Evolutionary conservation across 148 eudicot genomes (phyloP).

Genomic region (Dysphania ambrosioides): DNA sequence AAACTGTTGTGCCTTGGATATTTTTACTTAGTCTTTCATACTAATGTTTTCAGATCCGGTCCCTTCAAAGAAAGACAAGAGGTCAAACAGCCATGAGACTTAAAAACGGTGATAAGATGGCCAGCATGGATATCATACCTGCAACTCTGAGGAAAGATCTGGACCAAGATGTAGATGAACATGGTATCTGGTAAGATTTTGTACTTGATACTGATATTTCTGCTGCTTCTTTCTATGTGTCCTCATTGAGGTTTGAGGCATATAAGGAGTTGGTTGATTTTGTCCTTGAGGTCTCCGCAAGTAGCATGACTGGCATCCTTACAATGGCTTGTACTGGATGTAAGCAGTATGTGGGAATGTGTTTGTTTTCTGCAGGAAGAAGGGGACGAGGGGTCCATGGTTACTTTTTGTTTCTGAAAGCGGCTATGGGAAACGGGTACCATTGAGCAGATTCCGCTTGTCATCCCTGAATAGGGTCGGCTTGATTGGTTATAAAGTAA

Average conservation of each 20-base stretch:
- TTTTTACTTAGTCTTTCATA: neutral
- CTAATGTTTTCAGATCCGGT: slow-evolving; percentile 59
- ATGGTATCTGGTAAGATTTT: slow-evolving; percentile 50
- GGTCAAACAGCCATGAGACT: slow-evolving; percentile 89
- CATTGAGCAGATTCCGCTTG: slow-evolving; percentile 74
- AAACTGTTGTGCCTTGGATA: slow-evolving; percentile 1
- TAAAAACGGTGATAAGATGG: slow-evolving; percentile 73
- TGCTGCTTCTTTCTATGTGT: too few species aligned
- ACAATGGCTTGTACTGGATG: neutral
- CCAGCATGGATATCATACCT: slow-evolving; percentile 92
- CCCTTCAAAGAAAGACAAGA: slow-evolving; percentile 81
- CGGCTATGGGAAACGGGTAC: slow-evolving; percentile 92
- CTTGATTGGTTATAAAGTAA: slow-evolving; percentile 83
- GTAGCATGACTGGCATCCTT: neutral
- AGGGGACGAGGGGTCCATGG: slow-evolving; percentile 67
- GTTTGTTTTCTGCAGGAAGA: slow-evolving; percentile 37
- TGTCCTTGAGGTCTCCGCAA: neutral
- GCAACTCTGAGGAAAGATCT: slow-evolving; percentile 49
- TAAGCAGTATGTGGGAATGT: neutral
- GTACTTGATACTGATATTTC: too few species aligned
- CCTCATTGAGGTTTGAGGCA: too few species aligned
- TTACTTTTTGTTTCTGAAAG: slow-evolving; percentile 86
- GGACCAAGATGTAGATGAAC: slow-evolving; percentile 39
- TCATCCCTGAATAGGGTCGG: slow-evolving; percentile 72
- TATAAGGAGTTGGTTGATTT: neutral